A percentile compares a stretch with the other conserved stretches of the same genome.
phyloP scores from a whole-genome alignment of 371 early-diverging fungal species.

The Phascolomyces articulosus region DNA sequence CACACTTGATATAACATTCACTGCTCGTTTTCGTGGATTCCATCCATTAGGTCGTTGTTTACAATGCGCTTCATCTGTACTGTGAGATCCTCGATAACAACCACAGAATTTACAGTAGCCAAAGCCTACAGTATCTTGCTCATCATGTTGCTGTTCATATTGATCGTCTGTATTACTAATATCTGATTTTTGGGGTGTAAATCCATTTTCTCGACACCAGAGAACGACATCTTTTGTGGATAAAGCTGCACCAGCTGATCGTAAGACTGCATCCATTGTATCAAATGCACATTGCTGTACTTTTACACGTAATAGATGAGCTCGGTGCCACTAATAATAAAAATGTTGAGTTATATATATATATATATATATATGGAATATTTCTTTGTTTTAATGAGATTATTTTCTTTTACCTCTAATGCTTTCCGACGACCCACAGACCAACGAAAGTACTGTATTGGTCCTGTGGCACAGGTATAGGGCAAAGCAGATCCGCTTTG shows the following conservation, averaged over 20 bases:
- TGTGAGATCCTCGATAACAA: conserved; percentile 23
- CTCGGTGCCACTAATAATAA: conserved; percentile 42
- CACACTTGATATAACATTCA: conserved; percentile 34
- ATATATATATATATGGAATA: no score
- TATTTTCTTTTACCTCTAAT: conserved; percentile 33
- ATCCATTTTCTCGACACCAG: conserved; percentile 41
- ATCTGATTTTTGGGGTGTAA: conserved; percentile 34
- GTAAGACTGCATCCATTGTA: conserved; percentile 33
- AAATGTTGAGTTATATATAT: no score
- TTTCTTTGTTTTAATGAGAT: no score
- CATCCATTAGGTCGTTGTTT: conserved; percentile 35
- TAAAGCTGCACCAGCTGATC: conserved; percentile 31
- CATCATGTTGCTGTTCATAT: not conserved
- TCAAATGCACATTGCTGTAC: conserved; percentile 37
- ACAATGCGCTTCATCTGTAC: conserved; percentile 33
- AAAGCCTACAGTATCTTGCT: not conserved
- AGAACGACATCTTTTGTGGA: conserved; percentile 43
- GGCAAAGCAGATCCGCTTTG: conserved; percentile 21
- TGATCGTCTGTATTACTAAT: not conserved
- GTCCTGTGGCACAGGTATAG: conserved; percentile 37
- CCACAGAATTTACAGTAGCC: conserved; percentile 51
- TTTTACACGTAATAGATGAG: conserved; percentile 33
- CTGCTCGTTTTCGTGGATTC: conserved; percentile 31
- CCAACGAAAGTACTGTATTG: conserved; percentile 34
- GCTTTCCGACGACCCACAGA: conserved; percentile 44